These are phyloP conservation scores for Coemansia sp. DNA, from an alignment of 192 early-diverging fungal genomes.

Conservation along the genomic window DNA sequence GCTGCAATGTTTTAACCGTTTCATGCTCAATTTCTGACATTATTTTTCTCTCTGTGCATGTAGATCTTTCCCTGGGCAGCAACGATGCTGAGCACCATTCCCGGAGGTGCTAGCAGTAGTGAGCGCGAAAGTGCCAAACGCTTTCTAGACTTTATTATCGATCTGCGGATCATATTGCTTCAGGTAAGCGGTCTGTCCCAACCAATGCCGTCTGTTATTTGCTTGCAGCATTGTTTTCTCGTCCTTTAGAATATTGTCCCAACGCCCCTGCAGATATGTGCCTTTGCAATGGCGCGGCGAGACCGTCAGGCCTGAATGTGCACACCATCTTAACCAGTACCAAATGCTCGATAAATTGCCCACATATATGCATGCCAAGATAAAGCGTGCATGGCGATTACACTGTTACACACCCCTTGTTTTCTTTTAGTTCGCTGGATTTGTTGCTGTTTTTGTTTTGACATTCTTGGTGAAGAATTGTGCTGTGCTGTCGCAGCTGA, in stretches of 20 bases:
- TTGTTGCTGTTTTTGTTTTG: background rate
- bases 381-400: background rate
- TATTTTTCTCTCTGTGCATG: conserved; percentile 3
- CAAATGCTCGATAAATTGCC: background rate
- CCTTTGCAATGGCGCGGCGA: background rate
- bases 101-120: conserved; percentile 23
- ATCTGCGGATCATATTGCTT: conserved; percentile 53
- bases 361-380: background rate
- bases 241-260: background rate
- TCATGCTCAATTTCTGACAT: background rate
- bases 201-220: background rate
- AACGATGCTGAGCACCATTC: conserved; percentile 36
- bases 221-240: background rate
- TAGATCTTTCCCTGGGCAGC: conserved; percentile 59
- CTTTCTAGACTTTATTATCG: conserved; percentile 53
- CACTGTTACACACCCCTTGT: background rate
- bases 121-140: conserved; percentile 42
- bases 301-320: background rate
- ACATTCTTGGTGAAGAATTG: background rate
- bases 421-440: background rate
- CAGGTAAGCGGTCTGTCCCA: conserved; percentile 34
- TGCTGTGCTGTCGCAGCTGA: background rate
- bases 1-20: background rate
- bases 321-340: background rate
- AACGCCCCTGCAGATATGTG: background rate